Conservation (phyloP, 2,329 filamentous ascomycete genomes). For the Microdochium trichocladiopsis region DNA sequence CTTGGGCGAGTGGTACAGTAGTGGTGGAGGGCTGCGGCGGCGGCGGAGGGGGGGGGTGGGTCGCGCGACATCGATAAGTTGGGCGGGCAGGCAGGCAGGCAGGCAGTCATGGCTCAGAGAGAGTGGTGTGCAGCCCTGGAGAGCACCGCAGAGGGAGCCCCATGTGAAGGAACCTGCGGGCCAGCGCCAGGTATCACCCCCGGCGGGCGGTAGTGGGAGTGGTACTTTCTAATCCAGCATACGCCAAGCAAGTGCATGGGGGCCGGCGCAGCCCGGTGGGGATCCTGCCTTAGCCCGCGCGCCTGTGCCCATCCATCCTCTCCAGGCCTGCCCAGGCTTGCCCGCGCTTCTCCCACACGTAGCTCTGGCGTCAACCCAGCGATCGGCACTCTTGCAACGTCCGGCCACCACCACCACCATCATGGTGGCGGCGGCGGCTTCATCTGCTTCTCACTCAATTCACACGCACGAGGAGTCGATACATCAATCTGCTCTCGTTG, state of each 20-base stretch:
- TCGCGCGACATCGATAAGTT: background rate
- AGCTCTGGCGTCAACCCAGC: background rate
- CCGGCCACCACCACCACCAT: too few relatives aligned
- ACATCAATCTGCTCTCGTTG: too few relatives aligned
- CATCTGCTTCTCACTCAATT: too few relatives aligned
- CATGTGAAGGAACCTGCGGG: background rate
- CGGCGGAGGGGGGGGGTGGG: background rate
- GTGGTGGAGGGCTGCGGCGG: background rate
- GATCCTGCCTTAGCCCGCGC: background rate
- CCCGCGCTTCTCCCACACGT: background rate
- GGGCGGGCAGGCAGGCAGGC: background rate
- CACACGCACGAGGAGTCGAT: too few relatives aligned
- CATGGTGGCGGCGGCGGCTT: too few relatives aligned
- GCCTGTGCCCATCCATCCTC: background rate
- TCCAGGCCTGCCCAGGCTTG: background rate
- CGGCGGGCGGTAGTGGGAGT: background rate
- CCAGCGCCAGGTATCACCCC: background rate
- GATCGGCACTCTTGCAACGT: background rate
- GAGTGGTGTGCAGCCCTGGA: too few relatives aligned
- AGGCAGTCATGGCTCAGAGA: background rate
- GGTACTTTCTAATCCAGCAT: background rate
- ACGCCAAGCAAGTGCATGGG: background rate
- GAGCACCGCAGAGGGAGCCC: background rate
- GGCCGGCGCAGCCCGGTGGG: background rate
- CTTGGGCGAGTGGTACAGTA: background rate